A percentile compares a stretch with the other conserved stretches of the same genome.
phyloP scores from a whole-genome alignment of 805 yeast species.

The Grigorovia transvaalensis region DNA sequence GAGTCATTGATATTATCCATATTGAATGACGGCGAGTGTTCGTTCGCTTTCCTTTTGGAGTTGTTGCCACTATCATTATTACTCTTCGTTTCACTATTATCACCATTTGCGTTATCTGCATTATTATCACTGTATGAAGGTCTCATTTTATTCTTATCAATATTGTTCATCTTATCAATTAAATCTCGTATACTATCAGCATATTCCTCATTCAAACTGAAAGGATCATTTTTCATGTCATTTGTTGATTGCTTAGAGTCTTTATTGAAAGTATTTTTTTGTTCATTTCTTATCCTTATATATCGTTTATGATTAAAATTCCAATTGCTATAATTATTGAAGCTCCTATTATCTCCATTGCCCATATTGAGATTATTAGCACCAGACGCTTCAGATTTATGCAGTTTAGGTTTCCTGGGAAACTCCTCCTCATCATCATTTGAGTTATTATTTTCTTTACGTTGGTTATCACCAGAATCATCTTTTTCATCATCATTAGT shows the following conservation, averaged over 20 bases:
- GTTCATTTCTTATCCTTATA: conserved; percentile 16
- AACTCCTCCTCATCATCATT: neutral
- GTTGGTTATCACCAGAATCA: neutral
- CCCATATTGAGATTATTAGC: neutral
- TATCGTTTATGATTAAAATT: conserved; percentile 14
- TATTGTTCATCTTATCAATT: conserved; percentile 9
- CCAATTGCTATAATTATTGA: neutral
- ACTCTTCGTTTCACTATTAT: neutral
- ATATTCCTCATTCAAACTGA: conserved; percentile 7
- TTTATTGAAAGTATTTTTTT: conserved; percentile 12
- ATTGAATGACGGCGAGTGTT: conserved; percentile 9
- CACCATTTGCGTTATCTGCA: neutral
- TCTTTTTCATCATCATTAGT: neutral
- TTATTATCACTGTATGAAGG: neutral
- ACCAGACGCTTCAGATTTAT: neutral
- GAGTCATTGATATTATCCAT: conserved; percentile 19
- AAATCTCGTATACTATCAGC: conserved; percentile 12
- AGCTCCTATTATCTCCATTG: neutral
- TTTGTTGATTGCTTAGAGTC: conserved; percentile 9
- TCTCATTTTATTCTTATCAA: neutral
- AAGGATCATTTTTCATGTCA: neutral
- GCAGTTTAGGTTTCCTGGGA: neutral
- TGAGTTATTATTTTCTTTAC: neutral
- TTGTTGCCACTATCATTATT: neutral
- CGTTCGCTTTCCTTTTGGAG: neutral